These are phyloP conservation scores for Zalaria sp. DNA, from an alignment of 2,329 filamentous ascomycete species.

Conservation along the genomic window DNA sequence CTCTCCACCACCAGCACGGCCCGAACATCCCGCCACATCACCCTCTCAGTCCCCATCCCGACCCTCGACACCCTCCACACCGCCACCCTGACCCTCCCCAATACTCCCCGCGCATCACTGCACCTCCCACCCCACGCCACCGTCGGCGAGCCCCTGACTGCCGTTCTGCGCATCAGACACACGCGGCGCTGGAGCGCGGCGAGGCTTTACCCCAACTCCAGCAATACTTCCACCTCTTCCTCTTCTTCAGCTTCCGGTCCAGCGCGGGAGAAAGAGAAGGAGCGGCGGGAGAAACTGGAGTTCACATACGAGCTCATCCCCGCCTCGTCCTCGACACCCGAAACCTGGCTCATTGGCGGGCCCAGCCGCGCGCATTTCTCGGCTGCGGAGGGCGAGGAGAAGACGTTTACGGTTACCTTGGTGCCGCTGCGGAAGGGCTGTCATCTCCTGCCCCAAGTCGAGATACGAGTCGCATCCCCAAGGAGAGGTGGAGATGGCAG, in stretches of 20 bases:
- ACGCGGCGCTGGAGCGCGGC: slow-evolving; percentile 36
- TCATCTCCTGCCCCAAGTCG: slow-evolving; percentile 63
- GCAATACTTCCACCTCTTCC: neutral
- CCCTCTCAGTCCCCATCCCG: slow-evolving; percentile 83
- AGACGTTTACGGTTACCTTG: slow-evolving; percentile 53
- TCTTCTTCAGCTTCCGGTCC: too few species aligned
- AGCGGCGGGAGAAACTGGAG: too few species aligned
- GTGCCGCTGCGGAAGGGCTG: slow-evolving; percentile 69
- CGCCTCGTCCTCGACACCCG: slow-evolving; percentile 77
- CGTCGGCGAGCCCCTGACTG: slow-evolving; percentile 51
- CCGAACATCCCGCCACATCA: slow-evolving; percentile 41
- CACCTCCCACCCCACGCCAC: slow-evolving; percentile 30
- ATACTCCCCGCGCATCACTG: slow-evolving; percentile 7
- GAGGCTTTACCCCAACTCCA: slow-evolving; percentile 11
- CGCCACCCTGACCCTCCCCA: slow-evolving; percentile 46
- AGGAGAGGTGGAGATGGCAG: slow-evolving; percentile 15
- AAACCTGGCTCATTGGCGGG: slow-evolving; percentile 76
- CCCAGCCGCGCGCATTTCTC: slow-evolving; percentile 66
- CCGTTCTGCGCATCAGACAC: slow-evolving; percentile 43
- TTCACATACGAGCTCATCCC: slow-evolving; percentile 7
- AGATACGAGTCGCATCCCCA: slow-evolving; percentile 45
- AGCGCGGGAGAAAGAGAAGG: too few species aligned
- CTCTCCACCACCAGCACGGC: slow-evolving; percentile 14
- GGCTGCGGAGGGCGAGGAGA: slow-evolving; percentile 17
- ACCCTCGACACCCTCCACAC: slow-evolving; percentile 72